These are phyloP conservation scores for Sanghuangporus sanghuang DNA, from an alignment of 1,284 basidiomycete genomes.

Conservation along the genomic window DNA sequence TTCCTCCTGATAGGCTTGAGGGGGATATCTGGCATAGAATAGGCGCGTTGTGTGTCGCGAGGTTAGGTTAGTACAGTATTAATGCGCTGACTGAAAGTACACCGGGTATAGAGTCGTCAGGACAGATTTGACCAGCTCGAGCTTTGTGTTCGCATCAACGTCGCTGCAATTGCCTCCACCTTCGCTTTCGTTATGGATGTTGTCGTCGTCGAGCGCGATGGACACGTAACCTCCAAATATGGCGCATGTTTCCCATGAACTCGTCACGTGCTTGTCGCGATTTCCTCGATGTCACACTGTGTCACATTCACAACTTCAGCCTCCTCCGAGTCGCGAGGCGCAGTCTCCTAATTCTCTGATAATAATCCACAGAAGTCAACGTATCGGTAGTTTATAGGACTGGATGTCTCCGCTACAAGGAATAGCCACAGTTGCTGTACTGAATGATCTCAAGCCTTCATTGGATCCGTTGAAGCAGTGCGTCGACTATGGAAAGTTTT, in stretches of 20 bases:
- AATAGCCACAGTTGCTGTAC: too few species aligned
- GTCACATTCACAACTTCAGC: neutral
- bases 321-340: too few species aligned
- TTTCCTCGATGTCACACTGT: neutral
- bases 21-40: constrained; percentile 19
- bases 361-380: too few species aligned
- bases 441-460: too few species aligned
- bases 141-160: neutral
- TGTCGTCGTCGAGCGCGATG: neutral
- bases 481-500: too few species aligned
- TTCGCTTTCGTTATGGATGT: neutral
- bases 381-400: too few species aligned
- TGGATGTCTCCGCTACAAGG: too few species aligned
- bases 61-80: neutral
- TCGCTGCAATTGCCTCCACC: neutral
- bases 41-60: neutral
- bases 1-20: constrained; percentile 12
- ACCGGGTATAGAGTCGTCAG: neutral
- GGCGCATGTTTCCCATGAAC: neutral
- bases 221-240: neutral
- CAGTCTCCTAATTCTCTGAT: too few species aligned
- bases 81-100: neutral
- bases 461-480: too few species aligned
- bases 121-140: too few species aligned
- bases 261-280: neutral